Evolutionary conservation across 2,329 filamentous ascomycete genomes (phyloP).

Genomic region (Penicillium sp.): DNA sequence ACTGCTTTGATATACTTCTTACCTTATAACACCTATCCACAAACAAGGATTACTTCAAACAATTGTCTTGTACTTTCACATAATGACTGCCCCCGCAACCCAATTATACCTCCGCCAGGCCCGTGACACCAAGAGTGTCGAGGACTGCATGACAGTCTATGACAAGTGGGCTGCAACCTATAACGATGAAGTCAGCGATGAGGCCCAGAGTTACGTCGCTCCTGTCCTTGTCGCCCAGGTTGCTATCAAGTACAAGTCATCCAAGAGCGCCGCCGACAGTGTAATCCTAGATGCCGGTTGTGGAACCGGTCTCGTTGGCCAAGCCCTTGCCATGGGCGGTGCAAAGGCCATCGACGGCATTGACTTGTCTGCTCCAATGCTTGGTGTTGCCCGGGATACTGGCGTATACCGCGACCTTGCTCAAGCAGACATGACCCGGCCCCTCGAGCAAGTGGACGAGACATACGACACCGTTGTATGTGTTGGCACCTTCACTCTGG

Average conservation of each 20-base stretch:
- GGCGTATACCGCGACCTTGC: slow-evolving; percentile 56
- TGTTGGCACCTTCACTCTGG: slow-evolving; percentile 62
- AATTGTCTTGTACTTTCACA: slow-evolving; percentile 6
- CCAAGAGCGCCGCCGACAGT: slow-evolving; percentile 28
- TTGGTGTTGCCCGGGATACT: slow-evolving; percentile 57
- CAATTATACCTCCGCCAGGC: slow-evolving; percentile 44
- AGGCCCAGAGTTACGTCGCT: slow-evolving; percentile 49
- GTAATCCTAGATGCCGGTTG: slow-evolving; percentile 62
- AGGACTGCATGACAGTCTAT: slow-evolving; percentile 51
- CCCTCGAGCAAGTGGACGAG: slow-evolving; percentile 47
- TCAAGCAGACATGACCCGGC: slow-evolving; percentile 55
- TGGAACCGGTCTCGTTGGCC: slow-evolving; percentile 61
- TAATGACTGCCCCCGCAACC: slow-evolving; percentile 21
- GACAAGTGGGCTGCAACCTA: slow-evolving; percentile 56
- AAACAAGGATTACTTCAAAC: background rate
- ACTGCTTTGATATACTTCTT: background rate
- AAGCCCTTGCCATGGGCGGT: slow-evolving; percentile 53
- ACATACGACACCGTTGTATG: slow-evolving; percentile 60
- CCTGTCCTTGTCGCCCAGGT: slow-evolving; percentile 48
- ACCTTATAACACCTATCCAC: slow-evolving; percentile 3
- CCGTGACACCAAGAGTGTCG: slow-evolving; percentile 42
- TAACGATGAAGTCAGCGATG: slow-evolving; percentile 49
- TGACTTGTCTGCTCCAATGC: slow-evolving; percentile 61
- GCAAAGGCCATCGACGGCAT: slow-evolving; percentile 59
- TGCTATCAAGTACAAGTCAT: slow-evolving; percentile 31